Evolutionary conservation across 2,329 filamentous ascomycete genomes (phyloP).

Genomic region (Aspergillus quadricinctus): DNA sequence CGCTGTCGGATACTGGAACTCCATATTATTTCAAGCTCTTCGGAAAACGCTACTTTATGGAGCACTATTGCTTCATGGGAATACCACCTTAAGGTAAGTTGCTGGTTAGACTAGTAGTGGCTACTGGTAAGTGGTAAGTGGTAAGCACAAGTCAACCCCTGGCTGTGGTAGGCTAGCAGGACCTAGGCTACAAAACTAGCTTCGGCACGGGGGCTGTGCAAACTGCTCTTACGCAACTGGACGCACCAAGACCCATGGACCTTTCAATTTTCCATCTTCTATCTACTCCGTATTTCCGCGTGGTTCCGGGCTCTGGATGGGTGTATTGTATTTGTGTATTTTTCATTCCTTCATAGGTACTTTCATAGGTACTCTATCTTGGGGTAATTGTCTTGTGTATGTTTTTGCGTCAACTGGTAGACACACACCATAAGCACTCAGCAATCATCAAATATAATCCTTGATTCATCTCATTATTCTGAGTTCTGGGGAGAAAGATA

Average conservation of each 20-base stretch:
- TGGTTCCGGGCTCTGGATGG: too few species aligned
- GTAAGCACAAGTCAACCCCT: not conserved
- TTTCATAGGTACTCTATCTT: not conserved
- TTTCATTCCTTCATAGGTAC: not conserved
- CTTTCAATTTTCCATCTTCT: not conserved
- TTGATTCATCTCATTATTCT: not conserved
- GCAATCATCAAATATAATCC: not conserved
- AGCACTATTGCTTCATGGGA: too few species aligned
- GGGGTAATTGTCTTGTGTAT: not conserved
- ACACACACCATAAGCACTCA: not conserved
- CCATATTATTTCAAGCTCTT: not conserved
- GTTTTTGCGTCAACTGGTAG: not conserved
- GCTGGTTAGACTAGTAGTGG: too few species aligned
- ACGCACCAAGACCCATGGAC: not conserved
- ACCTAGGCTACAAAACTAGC: constrained; percentile 16
- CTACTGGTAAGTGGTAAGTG: too few species aligned
- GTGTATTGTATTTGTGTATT: not conserved
- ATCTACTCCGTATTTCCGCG: not conserved
- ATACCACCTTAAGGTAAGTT: too few species aligned
- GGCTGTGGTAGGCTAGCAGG: not conserved
- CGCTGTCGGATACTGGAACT: not conserved
- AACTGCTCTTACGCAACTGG: constrained; percentile 23
- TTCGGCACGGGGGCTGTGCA: constrained; percentile 24
- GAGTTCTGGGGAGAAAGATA: not conserved
- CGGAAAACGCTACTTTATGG: not conserved